Base-by-base conservation (phyloP, 768 basidiomycete genomes). In the Boletus sensibilis region DNA sequence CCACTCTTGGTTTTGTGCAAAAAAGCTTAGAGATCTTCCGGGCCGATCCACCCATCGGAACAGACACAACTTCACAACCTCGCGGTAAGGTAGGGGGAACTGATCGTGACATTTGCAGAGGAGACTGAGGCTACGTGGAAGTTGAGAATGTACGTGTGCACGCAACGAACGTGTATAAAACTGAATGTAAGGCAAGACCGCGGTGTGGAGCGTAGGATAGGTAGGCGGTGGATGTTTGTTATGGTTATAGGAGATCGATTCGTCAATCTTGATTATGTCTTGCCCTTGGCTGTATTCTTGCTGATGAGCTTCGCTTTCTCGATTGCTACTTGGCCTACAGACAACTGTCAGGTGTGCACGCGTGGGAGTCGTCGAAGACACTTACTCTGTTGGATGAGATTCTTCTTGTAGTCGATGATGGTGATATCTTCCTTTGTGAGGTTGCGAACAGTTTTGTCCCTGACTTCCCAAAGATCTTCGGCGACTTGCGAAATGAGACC, bases 391-490 rank as follows among this genome's bases (percentile, higher is more conserved):
- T 83, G 88, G 49, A 90, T 77, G 43, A 97, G 79, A 57, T 84
- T 84, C 76, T 82, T 87, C 82, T 98, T 98, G 80, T 98, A 98
- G 72, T 94, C 90, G 33, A 90, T 76, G 69, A 98, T 98, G 48
- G 83, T 87, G 69, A 98, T 93, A 62, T 93, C 94, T 64, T 84
- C 79, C 78, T 88, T 94, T 25, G 94, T 90, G 59, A 99, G 75
- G 75, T 98, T 97, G 72, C 82, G 82, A 71, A 99, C 94, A 68
- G 91, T 93, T 75, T 88, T 88, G 71, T 94, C 82, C 69, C 93
- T 92, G 52, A 99, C 97, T 73, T 99, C 97, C 97, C 97, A 99
- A 9, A 99, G 86, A 72, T 98, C 96, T 70, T 98, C 92, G 38
- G 96, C 97, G 37, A 99, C 96, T 77, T 98, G 95, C 48, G 89